A percentile compares a stretch with the other conserved stretches of the same genome.
Evolutionary conservation across 768 basidiomycete species (phyloP).

Genomic region (Stropharia rugosoannulata): DNA sequence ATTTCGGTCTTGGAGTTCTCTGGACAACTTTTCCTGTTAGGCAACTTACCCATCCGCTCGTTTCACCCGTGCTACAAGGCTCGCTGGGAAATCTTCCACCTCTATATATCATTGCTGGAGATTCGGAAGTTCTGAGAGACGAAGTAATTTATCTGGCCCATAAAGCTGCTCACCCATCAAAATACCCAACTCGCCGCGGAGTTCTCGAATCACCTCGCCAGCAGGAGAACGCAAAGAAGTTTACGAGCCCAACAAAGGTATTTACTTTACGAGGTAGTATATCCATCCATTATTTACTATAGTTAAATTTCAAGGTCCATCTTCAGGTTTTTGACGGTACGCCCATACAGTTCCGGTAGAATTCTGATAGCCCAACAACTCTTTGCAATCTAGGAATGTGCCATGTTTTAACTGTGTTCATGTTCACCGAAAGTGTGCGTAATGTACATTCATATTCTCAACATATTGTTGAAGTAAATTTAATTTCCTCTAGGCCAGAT

Average conservation of each 20-base stretch:
- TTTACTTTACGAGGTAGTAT: not conserved
- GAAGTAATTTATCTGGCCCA: conserved; percentile 80
- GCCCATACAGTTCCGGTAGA: conserved; percentile 7
- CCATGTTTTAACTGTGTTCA: conserved; percentile 74
- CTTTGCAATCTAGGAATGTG: conserved; percentile 50
- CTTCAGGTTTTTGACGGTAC: conserved; percentile 74
- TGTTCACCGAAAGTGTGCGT: conserved; percentile 57
- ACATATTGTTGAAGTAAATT: not conserved
- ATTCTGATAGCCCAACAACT: not conserved
- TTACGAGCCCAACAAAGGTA: conserved; percentile 52
- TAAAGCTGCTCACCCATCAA: conserved; percentile 70
- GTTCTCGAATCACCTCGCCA: conserved; percentile 49
- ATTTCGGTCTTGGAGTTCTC: not conserved
- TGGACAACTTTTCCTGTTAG: conserved; percentile 22
- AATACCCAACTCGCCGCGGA: conserved; percentile 59
- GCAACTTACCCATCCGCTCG: conserved; percentile 66
- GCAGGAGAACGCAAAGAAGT: conserved; percentile 49
- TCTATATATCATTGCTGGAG: conserved; percentile 68
- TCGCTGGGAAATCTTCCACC: conserved; percentile 78
- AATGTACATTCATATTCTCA: no score
- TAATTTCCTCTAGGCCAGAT: conserved; percentile 44
- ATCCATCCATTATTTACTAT: not conserved
- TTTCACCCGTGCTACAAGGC: conserved; percentile 70
- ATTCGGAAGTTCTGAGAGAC: conserved; percentile 75
- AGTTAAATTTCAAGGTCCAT: conserved; percentile 49